Evolutionary conservation across 371 early-diverging fungal species (phyloP), one percentile per base, ranked within the genome.

Genomic region (Chytridiales sp.): DNA sequence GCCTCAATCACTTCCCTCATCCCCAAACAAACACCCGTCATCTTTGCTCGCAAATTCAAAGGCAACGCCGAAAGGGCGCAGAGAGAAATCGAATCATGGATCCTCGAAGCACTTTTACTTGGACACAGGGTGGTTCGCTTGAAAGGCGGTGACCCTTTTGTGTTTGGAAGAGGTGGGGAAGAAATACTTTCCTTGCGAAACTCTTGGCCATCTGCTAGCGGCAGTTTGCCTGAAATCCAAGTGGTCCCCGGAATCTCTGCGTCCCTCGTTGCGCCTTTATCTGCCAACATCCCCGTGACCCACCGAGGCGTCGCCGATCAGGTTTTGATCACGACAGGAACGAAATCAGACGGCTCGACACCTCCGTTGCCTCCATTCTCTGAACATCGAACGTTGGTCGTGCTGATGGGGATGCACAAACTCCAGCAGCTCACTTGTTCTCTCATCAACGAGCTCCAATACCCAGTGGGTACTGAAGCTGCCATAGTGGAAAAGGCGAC

Each of bases 141-240:
- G 47, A 94, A 94, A 78, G 85, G 87, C 57, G 94, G 94, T 4
- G 92, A 92, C 60, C 92, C 94, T 17, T 85, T 91, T 63, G 81
- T 93, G 38, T 92, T 89, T 68, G 93, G 94, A 22, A 83, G 94
- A 29, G 92, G 91, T 22, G 92, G 88, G 11, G 94, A 93, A 67
- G 94, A 93, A 68, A 34, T 54, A 19, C n/a, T 64, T 8, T 26
- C 24, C 26, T 50, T 59, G 8, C 9, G 21, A 26, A 41, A 50
- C 13, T 21, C 26, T 4, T 26, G 21, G 13, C 47, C 17, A 21
- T 21, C 9, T 19, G 9, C 9, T 9, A 9, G 9, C 47, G 21
- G 9, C 15, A 9, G 9, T 49, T 9, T 32, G 24, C 13, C 21
- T 47, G 26, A 58, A 3, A 44, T 66, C 19, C 32, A 17, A 3